These are phyloP conservation scores for Cryphonectria carpinicola DNA, from an alignment of 2,329 filamentous ascomycete genomes.

Conservation along the genomic window DNA sequence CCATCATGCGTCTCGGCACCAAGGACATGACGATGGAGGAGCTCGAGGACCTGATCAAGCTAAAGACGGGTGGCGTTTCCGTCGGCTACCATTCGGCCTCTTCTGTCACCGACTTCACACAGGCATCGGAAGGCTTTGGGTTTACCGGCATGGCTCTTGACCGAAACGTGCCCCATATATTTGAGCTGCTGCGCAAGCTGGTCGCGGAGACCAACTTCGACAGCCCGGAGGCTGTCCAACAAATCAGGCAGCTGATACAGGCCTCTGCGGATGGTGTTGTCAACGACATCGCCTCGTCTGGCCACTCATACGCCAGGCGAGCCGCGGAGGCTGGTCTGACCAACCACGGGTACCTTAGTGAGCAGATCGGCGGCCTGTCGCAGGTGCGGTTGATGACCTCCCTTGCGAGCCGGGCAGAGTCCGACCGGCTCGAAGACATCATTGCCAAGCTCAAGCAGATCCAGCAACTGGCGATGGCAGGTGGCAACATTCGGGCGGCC, in stretches of 20 bases:
- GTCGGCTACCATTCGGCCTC: conserved; percentile 84
- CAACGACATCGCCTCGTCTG: conserved; percentile 88
- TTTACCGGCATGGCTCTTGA: conserved; percentile 89
- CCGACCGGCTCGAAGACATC: conserved; percentile 73
- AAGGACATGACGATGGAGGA: conserved; percentile 89
- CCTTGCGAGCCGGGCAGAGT: conserved; percentile 72
- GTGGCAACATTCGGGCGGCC: conserved; percentile 73
- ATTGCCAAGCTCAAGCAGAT: conserved; percentile 85
- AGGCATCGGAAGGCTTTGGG: conserved; percentile 78
- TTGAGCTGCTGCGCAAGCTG: conserved; percentile 78
- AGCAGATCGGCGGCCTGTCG: conserved; percentile 87
- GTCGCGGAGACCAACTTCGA: conserved; percentile 90
- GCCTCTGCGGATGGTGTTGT: conserved; percentile 86
- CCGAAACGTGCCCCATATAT: conserved; percentile 88
- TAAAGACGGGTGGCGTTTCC: conserved; percentile 90
- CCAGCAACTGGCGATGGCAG: conserved; percentile 75
- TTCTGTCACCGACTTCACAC: conserved; percentile 71
- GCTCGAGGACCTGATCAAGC: conserved; percentile 92
- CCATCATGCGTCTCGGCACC: conserved; percentile 91
- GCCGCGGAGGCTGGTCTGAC: conserved; percentile 83
- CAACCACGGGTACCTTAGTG: conserved; percentile 69
- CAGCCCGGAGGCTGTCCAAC: conserved; percentile 75
- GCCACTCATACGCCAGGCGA: conserved; percentile 83
- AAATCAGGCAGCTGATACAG: conserved; percentile 85
- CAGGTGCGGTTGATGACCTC: conserved; percentile 85